Evolutionary conservation across 1,284 basidiomycete species (phyloP).

Genomic region (Sporisorium exsertum): DNA sequence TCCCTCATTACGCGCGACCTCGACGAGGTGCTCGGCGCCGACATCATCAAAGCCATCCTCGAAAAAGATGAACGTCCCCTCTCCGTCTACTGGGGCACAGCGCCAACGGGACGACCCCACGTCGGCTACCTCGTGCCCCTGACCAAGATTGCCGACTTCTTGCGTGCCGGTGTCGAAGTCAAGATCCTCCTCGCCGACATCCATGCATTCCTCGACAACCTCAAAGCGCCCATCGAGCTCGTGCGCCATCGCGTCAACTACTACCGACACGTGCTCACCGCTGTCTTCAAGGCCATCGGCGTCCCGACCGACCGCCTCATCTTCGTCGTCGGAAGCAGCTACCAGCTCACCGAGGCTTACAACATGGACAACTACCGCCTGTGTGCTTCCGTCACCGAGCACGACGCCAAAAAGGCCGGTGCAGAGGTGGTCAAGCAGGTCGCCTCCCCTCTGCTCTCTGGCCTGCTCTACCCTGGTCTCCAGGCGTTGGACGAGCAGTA

Average conservation of each 20-base stretch:
- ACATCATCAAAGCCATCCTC: constrained; percentile 84
- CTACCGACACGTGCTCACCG: constrained; percentile 84
- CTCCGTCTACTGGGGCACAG: constrained; percentile 77
- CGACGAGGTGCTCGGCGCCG: constrained; percentile 88
- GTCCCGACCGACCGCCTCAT: constrained; percentile 80
- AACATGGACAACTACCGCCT: constrained; percentile 94
- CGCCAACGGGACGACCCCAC: constrained; percentile 91
- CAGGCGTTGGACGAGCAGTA: constrained; percentile 98
- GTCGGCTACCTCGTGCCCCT: constrained; percentile 97
- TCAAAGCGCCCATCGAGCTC: constrained; percentile 95
- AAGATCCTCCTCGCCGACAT: constrained; percentile 92
- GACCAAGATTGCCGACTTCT: constrained; percentile 95
- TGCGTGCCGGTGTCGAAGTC: constrained; percentile 90
- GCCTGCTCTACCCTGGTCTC: constrained; percentile 92
- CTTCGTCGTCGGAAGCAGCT: constrained; percentile 89
- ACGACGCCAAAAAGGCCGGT: constrained; percentile 98
- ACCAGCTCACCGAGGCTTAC: constrained; percentile 92
- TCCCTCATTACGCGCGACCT: constrained; percentile 87
- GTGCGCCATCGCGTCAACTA: constrained; percentile 89
- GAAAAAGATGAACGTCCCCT: constrained; percentile 72
- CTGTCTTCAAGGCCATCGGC: constrained; percentile 88
- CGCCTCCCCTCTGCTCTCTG: constrained; percentile 87
- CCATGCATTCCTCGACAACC: constrained; percentile 96
- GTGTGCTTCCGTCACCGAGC: constrained; percentile 88
- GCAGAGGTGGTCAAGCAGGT: constrained; percentile 99